A percentile compares a stretch with the other conserved stretches of the same genome.
Conservation (phyloP, 2,329 filamentous ascomycete genomes). For the Phialocephala sp. region DNA sequence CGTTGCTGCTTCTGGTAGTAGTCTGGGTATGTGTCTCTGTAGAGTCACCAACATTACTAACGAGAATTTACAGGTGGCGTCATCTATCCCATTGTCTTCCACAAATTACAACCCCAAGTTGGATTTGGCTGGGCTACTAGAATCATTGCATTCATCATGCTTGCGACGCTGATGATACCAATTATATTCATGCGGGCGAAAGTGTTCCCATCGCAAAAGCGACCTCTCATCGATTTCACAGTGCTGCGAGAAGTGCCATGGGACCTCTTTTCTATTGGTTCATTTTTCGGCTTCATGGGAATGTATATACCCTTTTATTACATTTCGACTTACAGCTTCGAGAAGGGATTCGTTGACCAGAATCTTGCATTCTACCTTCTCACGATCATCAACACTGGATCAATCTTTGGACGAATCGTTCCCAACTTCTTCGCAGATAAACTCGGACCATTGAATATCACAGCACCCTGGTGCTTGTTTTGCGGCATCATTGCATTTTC, state of each 20-base stretch:
- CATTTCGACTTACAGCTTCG: conserved; percentile 35
- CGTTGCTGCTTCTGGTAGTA: conserved; percentile 44
- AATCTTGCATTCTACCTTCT: conserved; percentile 35
- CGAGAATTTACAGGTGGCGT: conserved; percentile 44
- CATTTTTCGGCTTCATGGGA: conserved; percentile 46
- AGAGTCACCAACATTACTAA: not conserved
- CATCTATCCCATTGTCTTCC: conserved; percentile 51
- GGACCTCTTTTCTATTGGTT: conserved; percentile 25
- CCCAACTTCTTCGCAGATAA: conserved; percentile 59
- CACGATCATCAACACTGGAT: conserved; percentile 40
- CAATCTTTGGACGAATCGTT: conserved; percentile 59
- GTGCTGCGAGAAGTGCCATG: conserved; percentile 35
- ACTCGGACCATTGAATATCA: conserved; percentile 56
- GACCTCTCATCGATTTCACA: conserved; percentile 29
- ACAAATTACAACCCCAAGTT: conserved; percentile 46
- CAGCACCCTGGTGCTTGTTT: conserved; percentile 51
- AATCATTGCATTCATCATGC: conserved; percentile 51
- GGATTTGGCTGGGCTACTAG: conserved; percentile 53
- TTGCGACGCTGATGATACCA: conserved; percentile 46
- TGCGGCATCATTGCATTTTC: conserved; percentile 58
- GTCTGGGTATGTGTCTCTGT: conserved; percentile 44
- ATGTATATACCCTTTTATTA: conserved; percentile 60
- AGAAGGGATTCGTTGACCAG: conserved; percentile 45
- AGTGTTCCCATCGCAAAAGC: conserved; percentile 25
- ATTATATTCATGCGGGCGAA: conserved; percentile 32